These are phyloP conservation scores for Globisporangium takayamanum DNA, from an alignment of 352 stramenopile species.

Conservation along the genomic window DNA sequence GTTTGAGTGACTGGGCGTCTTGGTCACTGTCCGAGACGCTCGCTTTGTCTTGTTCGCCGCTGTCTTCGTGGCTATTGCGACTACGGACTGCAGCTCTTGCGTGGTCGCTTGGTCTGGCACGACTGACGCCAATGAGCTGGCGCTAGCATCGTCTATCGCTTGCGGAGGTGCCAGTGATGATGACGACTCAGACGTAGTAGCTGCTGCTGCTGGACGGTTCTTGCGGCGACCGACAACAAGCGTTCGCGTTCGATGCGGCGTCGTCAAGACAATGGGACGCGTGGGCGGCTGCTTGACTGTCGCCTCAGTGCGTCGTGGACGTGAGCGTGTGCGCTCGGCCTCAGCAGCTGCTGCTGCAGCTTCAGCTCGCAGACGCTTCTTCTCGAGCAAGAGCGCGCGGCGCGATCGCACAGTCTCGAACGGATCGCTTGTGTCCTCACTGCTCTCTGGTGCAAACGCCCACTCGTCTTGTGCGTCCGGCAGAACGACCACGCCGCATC, in stretches of 20 bases:
- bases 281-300: too few relatives aligned
- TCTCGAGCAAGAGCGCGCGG: slow-evolving; percentile 20
- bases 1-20: too few relatives aligned
- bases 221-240: background rate
- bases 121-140: background rate
- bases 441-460: background rate
- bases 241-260: background rate
- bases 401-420: slow-evolving; percentile 32
- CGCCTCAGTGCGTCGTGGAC: background rate
- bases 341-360: background rate
- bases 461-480: slow-evolving; percentile 14
- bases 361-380: slow-evolving; percentile 11
- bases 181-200: background rate
- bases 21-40: too few relatives aligned
- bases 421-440: slow-evolving; percentile 4
- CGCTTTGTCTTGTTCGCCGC: too few relatives aligned
- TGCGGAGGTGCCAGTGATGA: background rate
- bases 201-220: background rate
- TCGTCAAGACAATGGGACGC: background rate
- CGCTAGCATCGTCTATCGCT: background rate
- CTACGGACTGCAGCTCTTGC: too few relatives aligned
- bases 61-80: too few relatives aligned
- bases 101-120: background rate
- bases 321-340: background rate
- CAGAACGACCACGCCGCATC: slow-evolving; percentile 16